Evolutionary conservation across 352 stramenopile species (phyloP).

Genomic region (Blastocystis sp.): DNA sequence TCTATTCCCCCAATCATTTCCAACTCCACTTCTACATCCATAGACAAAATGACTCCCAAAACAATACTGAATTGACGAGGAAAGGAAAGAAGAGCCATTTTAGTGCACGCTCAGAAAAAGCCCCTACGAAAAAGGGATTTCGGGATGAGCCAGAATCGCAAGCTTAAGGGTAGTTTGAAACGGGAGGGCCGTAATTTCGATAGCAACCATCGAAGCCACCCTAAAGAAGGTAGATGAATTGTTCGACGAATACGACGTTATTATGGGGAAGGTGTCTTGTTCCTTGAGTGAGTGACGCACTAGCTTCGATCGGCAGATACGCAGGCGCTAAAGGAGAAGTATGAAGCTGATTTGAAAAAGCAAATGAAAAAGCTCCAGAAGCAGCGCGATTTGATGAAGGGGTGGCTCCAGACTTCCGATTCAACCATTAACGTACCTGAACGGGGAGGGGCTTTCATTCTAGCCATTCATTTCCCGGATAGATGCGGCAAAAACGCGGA

Average conservation of each 20-base stretch:
- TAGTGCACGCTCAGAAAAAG: too few relatives aligned
- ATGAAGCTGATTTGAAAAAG: slow-evolving; percentile 69
- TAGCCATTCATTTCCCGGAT: slow-evolving; percentile 33
- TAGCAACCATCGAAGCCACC: slow-evolving; percentile 65
- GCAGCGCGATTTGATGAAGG: slow-evolving; percentile 55
- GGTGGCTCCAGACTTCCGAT: slow-evolving; percentile 25
- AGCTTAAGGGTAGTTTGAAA: slow-evolving; percentile 34
- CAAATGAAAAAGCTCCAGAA: slow-evolving; percentile 69
- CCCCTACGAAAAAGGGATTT: not conserved
- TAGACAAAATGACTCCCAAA: too few relatives aligned
- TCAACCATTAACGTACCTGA: slow-evolving; percentile 36
- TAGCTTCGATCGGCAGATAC: slow-evolving; percentile 50
- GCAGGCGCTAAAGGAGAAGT: slow-evolving; percentile 63
- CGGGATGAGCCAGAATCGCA: slow-evolving; percentile 64
- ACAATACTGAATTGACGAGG: too few relatives aligned
- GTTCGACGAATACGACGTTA: slow-evolving; percentile 42
- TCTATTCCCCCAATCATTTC: too few relatives aligned
- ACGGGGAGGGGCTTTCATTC: not conserved
- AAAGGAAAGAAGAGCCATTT: too few relatives aligned
- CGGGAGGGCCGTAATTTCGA: not conserved
- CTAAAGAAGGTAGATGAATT: slow-evolving; percentile 66
- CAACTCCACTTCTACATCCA: too few relatives aligned
- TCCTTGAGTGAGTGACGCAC: not conserved
- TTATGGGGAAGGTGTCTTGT: slow-evolving; percentile 38
- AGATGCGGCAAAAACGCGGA: slow-evolving; percentile 24